Conservation (phyloP, 306 rosid species). For the Trifolium repens region DNA sequence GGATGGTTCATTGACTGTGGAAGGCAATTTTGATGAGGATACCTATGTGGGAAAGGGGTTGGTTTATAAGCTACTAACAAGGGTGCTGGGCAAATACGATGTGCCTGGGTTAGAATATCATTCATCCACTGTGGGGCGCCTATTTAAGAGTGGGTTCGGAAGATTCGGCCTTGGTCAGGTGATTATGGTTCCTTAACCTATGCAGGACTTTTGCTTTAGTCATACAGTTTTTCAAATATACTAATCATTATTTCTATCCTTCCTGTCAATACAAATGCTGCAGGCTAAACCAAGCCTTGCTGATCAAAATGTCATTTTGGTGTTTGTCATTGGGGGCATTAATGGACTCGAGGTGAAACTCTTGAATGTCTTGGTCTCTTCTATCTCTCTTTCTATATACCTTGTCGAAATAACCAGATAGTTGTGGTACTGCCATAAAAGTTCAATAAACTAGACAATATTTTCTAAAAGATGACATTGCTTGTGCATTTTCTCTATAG, state of each 20-base stretch:
- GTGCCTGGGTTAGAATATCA: conserved; percentile 86
- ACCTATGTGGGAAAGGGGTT: conserved; percentile 68
- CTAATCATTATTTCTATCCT: conserved; percentile 31
- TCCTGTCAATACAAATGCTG: conserved; percentile 39
- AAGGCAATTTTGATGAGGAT: conserved; percentile 63
- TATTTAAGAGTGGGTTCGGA: conserved; percentile 88
- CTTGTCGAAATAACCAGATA: neutral
- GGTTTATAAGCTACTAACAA: conserved; percentile 69
- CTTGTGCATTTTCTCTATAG: neutral
- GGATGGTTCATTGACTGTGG: conserved; percentile 62
- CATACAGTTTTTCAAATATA: conserved; percentile 35
- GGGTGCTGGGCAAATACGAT: conserved; percentile 68
- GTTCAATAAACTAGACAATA: neutral
- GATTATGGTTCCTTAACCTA: conserved; percentile 39
- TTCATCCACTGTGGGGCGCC: conserved; percentile 91
- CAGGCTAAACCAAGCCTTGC: conserved; percentile 97
- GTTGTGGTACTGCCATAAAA: no score
- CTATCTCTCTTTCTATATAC: neutral
- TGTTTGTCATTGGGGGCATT: conserved; percentile 88
- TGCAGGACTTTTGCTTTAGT: conserved; percentile 37
- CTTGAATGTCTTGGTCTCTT: conserved; percentile 16
- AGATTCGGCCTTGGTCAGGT: conserved; percentile 99
- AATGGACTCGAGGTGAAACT: conserved; percentile 81
- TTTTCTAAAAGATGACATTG: conserved; percentile 11
- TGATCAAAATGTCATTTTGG: conserved; percentile 83